A percentile compares a stretch with the other conserved stretches of the same genome.
Conservation (phyloP, 495 filamentous ascomycete species). For the Melanomma pulvis-pyrius region DNA sequence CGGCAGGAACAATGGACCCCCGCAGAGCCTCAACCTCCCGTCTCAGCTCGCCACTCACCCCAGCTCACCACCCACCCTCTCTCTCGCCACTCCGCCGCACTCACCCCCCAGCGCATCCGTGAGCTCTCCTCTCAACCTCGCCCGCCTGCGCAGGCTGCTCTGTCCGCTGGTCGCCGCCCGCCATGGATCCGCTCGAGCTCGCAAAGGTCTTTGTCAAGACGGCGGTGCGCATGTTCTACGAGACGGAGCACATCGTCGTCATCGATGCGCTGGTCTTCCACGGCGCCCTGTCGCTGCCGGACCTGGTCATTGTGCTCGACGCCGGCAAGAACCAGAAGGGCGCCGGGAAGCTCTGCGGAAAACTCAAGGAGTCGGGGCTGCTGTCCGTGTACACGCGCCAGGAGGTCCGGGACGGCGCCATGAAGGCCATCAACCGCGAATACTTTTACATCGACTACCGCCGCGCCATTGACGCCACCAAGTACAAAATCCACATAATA, state of each 20-base stretch:
- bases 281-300: slow-evolving; percentile 72
- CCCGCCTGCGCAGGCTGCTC: background rate
- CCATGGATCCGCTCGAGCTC: slow-evolving; percentile 67
- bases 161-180: background rate
- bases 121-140: background rate
- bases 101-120: background rate
- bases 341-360: slow-evolving; percentile 81
- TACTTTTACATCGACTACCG: slow-evolving; percentile 98
- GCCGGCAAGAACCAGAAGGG: slow-evolving; percentile 77
- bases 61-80: no score
- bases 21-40: background rate
- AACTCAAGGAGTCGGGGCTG: slow-evolving; percentile 81
- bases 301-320: slow-evolving; percentile 80
- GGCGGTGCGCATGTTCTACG: slow-evolving; percentile 89
- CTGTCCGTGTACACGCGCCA: slow-evolving; percentile 77
- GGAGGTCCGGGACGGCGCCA: slow-evolving; percentile 72
- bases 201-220: slow-evolving; percentile 86
- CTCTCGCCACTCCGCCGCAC: no score
- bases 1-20: background rate
- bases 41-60: background rate
- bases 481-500: slow-evolving; percentile 84
- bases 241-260: slow-evolving; percentile 83
- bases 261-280: slow-evolving; percentile 92
- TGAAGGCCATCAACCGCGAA: slow-evolving; percentile 78
- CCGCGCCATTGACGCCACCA: slow-evolving; percentile 92